Percentiles rank a stretch among this genome's conserved stretches.
Conservation (phyloP, 2,329 filamentous ascomycete species). For the Penicillium rolfsii region DNA sequence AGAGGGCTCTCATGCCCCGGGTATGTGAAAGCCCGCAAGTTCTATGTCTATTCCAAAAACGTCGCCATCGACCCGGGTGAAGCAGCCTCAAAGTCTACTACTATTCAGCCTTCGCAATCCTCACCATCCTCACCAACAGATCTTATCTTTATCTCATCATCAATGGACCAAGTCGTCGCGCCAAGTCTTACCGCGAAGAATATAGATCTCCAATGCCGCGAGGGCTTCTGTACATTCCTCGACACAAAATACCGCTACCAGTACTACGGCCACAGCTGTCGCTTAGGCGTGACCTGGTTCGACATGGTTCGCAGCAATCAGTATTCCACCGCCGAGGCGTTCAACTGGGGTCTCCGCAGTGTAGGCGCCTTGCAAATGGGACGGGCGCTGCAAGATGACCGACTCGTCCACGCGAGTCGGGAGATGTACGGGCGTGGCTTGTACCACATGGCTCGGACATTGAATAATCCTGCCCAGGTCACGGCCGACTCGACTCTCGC, state of each 20-base stretch:
- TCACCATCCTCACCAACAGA: neutral
- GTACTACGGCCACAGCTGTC: slow-evolving; percentile 21
- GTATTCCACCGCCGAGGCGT: slow-evolving; percentile 6
- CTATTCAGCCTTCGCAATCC: neutral
- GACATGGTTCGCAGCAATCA: slow-evolving; percentile 23
- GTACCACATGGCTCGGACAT: slow-evolving; percentile 12
- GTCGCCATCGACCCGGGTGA: neutral
- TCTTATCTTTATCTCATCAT: neutral
- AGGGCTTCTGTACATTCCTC: slow-evolving; percentile 25
- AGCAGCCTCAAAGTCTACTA: neutral
- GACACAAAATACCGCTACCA: slow-evolving; percentile 20
- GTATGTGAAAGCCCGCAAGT: slow-evolving; percentile 23
- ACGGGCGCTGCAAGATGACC: slow-evolving; percentile 15
- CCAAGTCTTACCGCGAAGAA: slow-evolving; percentile 18
- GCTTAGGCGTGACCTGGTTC: slow-evolving; percentile 25
- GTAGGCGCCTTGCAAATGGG: slow-evolving; percentile 24
- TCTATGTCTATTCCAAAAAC: slow-evolving; percentile 11
- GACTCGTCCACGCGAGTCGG: slow-evolving; percentile 21
- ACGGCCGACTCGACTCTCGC: slow-evolving; percentile 23
- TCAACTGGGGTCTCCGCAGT: slow-evolving; percentile 20
- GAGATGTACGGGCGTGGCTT: slow-evolving; percentile 26
- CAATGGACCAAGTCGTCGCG: slow-evolving; percentile 12
- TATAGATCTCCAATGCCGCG: slow-evolving; percentile 18
- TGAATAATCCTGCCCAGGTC: slow-evolving; percentile 16
- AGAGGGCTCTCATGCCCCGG: slow-evolving; percentile 24